Conservation (phyloP, 2,329 filamentous ascomycete genomes). For the Epichloe festucae region DNA sequence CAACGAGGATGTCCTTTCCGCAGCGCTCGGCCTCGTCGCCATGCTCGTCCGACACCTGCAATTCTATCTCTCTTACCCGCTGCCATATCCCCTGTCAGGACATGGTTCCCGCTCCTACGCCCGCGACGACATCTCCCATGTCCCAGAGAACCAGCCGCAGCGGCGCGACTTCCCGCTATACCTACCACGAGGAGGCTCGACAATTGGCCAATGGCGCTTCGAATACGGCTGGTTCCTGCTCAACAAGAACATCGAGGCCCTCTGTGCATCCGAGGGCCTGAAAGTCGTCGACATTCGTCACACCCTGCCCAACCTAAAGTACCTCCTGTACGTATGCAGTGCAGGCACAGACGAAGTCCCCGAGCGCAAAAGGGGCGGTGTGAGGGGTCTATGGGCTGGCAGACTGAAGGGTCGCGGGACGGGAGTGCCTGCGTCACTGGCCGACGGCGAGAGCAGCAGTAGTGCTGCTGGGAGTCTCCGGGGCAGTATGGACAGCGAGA, state of each 20-base stretch:
- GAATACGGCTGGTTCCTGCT: constrained; percentile 95
- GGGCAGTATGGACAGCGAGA: constrained; percentile 32
- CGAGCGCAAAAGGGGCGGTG: constrained; percentile 46
- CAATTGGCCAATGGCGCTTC: constrained; percentile 69
- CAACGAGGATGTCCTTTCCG: constrained; percentile 61
- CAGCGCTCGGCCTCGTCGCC: constrained; percentile 69
- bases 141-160: constrained; percentile 32
- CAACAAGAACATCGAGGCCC: constrained; percentile 80
- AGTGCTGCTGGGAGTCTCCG: constrained; percentile 26
- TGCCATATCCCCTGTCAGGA: constrained; percentile 68
- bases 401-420: constrained; percentile 24
- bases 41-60: constrained; percentile 65
- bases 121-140: constrained; percentile 57
- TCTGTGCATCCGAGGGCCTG: constrained; percentile 54
- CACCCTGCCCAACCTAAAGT: constrained; percentile 86
- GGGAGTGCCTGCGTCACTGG: constrained; percentile 10
- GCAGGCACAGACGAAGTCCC: constrained; percentile 57
- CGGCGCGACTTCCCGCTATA: constrained; percentile 73
- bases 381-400: constrained; percentile 44
- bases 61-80: constrained; percentile 63
- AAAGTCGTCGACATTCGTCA: constrained; percentile 82
- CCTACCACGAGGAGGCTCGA: constrained; percentile 45
- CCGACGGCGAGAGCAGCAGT: constrained; percentile 26
- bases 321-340: constrained; percentile 78
- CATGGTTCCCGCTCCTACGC: constrained; percentile 65